Percentiles rank a stretch among this genome's conserved stretches.
Conservation (phyloP, 257 asterid genomes). For the Ilex aquifolium region DNA sequence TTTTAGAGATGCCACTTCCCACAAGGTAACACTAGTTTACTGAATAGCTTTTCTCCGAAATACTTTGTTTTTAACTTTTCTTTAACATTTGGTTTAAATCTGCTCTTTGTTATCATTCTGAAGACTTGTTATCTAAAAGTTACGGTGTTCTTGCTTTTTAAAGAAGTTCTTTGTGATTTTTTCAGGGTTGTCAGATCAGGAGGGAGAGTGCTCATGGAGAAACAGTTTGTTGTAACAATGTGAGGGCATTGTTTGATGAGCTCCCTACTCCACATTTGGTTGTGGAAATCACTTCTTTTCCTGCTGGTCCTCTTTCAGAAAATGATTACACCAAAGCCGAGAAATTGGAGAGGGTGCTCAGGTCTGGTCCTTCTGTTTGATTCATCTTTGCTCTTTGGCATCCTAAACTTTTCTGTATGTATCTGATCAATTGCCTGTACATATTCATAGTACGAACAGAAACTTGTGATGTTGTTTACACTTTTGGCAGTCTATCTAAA, state of each 20-base stretch:
- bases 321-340: conserved; percentile 84
- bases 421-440: background rate
- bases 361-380: conserved; percentile 76
- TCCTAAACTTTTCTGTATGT: conserved; percentile 4
- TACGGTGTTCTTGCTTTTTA: background rate
- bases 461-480: background rate
- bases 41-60: background rate
- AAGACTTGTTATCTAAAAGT: background rate
- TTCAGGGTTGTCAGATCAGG: conserved; percentile 90
- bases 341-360: conserved; percentile 79
- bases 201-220: conserved; percentile 97
- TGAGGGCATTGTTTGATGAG: conserved; percentile 88
- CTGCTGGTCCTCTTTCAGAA: conserved; percentile 78
- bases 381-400: background rate
- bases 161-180: conserved; percentile 2
- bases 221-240: conserved; percentile 90
- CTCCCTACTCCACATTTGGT: conserved; percentile 87
- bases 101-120: background rate
- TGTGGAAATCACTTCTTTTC: conserved; percentile 84
- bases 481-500: no score
- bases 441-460: background rate
- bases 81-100: background rate
- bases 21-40: conserved; percentile 52
- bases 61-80: background rate
- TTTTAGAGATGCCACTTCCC: conserved; percentile 93